Base-by-base conservation (phyloP, 1,284 basidiomycete species). In the Ganoderma lingzhi region DNA sequence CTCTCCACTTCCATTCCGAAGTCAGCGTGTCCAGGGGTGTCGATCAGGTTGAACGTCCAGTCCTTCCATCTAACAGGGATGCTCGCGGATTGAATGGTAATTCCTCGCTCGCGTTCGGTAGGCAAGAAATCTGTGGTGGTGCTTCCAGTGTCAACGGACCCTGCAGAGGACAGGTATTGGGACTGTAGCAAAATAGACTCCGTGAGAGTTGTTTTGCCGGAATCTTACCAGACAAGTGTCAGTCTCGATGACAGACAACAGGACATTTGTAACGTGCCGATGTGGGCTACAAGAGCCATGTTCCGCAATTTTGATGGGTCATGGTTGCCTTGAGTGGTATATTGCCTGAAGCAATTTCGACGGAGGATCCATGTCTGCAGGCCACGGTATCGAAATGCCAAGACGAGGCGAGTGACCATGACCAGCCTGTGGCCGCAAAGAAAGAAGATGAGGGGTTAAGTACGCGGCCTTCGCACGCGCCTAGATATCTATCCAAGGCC, bases 1-100 rank as follows among this genome's bases (percentile, higher is more conserved):
- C 95, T 93, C 79, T 96, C 96, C 12, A 97, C 96, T 76, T 97
- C 95, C 92, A 97, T 96, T 2, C 95, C 95, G 81, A 97, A 97
- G 80, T 97, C 95, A 8, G 95, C 94, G 80, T 97, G 95, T 19
- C 95, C 95, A 8, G 95, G 95, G 6, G 95, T 97, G 77, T 97
- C 96, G 62, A 97, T 92, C 48, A 97, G 86, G 75, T 96, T 96
- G 80, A 95, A 93, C 3, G 86, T 89, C 88, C 92, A 94, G 70
- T 88, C 78, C 77, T 91, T 89, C 96, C 96, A 97, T 78, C 88
- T 87, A n/a, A 96, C 93, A 0, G 95, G 95, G 65, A 97, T 95
- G 78, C 94, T 95, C 15, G 95, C 95, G 19, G 93, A 94, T 76
- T 97, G 95, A 70, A 97, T 96, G 1, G 96, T 97, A 72, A 97